Conservation (phyloP, 345 rosid species). For the Isatis tinctoria region DNA sequence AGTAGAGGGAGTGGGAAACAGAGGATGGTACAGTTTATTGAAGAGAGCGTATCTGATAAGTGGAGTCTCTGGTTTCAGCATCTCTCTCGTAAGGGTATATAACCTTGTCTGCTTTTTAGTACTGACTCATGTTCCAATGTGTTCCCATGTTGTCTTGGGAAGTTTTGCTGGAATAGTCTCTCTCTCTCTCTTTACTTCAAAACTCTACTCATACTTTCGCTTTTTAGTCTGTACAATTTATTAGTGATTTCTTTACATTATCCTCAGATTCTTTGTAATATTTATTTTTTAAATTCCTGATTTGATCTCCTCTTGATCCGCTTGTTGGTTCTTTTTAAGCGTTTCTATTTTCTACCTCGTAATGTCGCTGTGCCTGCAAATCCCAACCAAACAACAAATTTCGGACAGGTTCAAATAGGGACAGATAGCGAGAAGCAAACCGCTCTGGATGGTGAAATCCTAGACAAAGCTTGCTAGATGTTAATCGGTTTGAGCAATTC, state of each 20-base stretch:
- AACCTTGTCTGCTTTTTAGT: constrained; percentile 24
- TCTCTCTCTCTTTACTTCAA: not conserved
- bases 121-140: constrained; percentile 23
- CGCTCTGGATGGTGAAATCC: not conserved
- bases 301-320: not conserved
- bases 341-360: not conserved
- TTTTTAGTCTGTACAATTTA: constrained; percentile 27
- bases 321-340: not conserved
- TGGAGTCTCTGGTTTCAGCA: constrained; percentile 29
- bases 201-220: constrained; percentile 9
- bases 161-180: constrained; percentile 27
- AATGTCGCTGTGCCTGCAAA: not conserved
- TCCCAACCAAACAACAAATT: not conserved
- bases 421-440: not conserved
- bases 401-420: not conserved
- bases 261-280: constrained; percentile 24
- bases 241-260: constrained; percentile 25
- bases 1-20: constrained; percentile 22
- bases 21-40: constrained; percentile 26
- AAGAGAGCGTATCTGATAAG: constrained; percentile 23
- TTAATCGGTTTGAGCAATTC: not conserved
- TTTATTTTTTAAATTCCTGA: not conserved
- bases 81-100: constrained; percentile 17
- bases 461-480: too few relatives aligned
- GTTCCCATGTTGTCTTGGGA: constrained; percentile 27